Conservation (phyloP, 2,329 filamentous ascomycete genomes). For the Aulographum hederae region DNA sequence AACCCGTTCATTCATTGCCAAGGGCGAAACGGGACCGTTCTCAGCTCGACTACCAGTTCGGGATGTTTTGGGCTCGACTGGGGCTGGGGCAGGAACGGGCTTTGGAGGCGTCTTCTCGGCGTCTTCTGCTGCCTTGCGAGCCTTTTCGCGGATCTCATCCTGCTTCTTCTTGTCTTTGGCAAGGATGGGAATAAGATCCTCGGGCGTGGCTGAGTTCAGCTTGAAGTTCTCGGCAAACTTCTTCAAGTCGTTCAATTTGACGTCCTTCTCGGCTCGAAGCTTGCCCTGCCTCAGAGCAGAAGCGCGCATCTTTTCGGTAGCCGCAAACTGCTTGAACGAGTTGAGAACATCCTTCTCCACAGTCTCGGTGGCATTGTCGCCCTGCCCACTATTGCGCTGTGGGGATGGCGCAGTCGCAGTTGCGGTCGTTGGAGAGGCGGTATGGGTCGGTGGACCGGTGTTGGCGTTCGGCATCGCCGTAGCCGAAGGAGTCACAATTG, state of each 20-base stretch:
- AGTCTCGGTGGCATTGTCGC: constrained; percentile 38
- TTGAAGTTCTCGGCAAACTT: constrained; percentile 93
- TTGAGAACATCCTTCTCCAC: constrained; percentile 43
- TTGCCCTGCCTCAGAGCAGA: constrained; percentile 24
- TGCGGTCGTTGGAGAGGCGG: neutral
- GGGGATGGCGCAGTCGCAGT: constrained; percentile 3
- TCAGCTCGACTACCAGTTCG: neutral
- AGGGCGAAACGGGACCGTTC: neutral
- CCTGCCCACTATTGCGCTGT: constrained; percentile 17
- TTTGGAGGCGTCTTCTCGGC: constrained; percentile 18
- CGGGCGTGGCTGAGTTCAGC: constrained; percentile 77
- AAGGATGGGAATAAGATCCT: constrained; percentile 81
- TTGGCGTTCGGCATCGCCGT: neutral
- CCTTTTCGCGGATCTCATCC: constrained; percentile 79
- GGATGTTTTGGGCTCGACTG: neutral
- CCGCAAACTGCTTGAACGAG: constrained; percentile 46
- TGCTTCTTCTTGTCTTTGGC: constrained; percentile 95
- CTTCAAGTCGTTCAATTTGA: constrained; percentile 85
- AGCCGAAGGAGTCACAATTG: no score
- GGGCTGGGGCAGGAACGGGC: constrained; percentile 7
- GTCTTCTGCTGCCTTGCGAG: constrained; percentile 53
- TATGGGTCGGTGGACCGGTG: neutral
- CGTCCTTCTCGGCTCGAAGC: constrained; percentile 58
- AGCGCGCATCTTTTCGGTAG: constrained; percentile 40
- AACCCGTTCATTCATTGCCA: neutral